Conservation (phyloP, 148 eudicot genomes). For the Gaultheria prostrata region DNA sequence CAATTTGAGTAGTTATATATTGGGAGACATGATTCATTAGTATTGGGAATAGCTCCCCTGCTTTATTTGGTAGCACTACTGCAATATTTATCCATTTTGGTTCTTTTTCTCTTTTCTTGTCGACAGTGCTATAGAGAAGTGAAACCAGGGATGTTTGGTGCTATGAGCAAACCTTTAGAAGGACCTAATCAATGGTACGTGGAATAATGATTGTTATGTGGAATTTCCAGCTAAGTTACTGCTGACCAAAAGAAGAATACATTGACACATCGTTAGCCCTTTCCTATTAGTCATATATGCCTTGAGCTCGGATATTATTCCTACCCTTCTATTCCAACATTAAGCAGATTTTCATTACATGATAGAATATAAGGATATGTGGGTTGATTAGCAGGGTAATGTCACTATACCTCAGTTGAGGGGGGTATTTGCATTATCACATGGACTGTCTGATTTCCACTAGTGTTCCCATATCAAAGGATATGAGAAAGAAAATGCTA, state of each 20-base stretch:
- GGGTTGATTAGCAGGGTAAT: not conserved
- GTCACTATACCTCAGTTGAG: not conserved
- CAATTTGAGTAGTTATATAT: not conserved
- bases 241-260: not conserved
- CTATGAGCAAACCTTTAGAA: slow-evolving; percentile 65
- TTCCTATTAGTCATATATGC: not conserved
- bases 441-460: not conserved
- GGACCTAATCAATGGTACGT: slow-evolving; percentile 82
- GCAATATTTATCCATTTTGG: not conserved
- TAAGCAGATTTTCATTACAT: not conserved
- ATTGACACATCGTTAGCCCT: not conserved
- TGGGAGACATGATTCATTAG: not conserved
- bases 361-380: not conserved
- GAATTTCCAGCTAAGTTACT: not conserved
- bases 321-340: not conserved
- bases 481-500: not conserved
- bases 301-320: not conserved
- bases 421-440: not conserved
- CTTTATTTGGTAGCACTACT: not conserved
- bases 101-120: slow-evolving; percentile 12
- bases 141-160: slow-evolving; percentile 61
- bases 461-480: not conserved
- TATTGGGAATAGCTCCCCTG: not conserved
- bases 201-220: not conserved
- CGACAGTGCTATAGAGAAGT: slow-evolving; percentile 78